phyloP scores from a whole-genome alignment of 345 rosid genomes.

The Passiflora organensis region DNA sequence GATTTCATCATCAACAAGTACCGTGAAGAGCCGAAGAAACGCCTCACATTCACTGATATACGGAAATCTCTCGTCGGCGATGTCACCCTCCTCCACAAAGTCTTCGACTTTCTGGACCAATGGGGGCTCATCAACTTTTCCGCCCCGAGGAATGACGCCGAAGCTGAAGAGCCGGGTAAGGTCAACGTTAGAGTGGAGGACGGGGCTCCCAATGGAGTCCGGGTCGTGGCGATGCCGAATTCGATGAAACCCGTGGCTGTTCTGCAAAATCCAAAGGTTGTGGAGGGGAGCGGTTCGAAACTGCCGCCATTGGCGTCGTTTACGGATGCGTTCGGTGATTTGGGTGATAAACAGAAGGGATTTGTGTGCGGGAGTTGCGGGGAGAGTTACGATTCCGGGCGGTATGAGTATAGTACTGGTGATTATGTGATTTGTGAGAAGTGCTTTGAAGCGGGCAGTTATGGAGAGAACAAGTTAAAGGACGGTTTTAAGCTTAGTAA shows the following conservation, averaged over 20 bases:
- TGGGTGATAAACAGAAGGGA: conserved; percentile 26
- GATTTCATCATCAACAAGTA: conserved; percentile 88
- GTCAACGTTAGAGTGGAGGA: conserved; percentile 44
- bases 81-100: conserved; percentile 68
- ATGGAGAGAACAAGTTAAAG: conserved; percentile 51
- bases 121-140: conserved; percentile 81
- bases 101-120: conserved; percentile 56
- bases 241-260: conserved; percentile 50
- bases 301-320: conserved; percentile 69
- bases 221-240: conserved; percentile 67
- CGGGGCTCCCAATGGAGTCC: conserved; percentile 66
- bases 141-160: conserved; percentile 10
- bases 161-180: neutral
- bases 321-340: conserved; percentile 55
- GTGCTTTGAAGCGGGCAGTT: conserved; percentile 55
- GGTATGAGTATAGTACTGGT: conserved; percentile 49
- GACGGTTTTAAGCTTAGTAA: conserved; percentile 52
- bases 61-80: conserved; percentile 81
- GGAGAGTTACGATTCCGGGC: conserved; percentile 40
- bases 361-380: conserved; percentile 51
- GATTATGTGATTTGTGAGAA: conserved; percentile 43
- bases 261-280: conserved; percentile 25
- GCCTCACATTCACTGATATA: conserved; percentile 70
- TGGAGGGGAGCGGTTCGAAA: conserved; percentile 25
- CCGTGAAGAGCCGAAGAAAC: conserved; percentile 66